Conservation (phyloP, 345 rosid species). For the Melaleuca quinquenervia region DNA sequence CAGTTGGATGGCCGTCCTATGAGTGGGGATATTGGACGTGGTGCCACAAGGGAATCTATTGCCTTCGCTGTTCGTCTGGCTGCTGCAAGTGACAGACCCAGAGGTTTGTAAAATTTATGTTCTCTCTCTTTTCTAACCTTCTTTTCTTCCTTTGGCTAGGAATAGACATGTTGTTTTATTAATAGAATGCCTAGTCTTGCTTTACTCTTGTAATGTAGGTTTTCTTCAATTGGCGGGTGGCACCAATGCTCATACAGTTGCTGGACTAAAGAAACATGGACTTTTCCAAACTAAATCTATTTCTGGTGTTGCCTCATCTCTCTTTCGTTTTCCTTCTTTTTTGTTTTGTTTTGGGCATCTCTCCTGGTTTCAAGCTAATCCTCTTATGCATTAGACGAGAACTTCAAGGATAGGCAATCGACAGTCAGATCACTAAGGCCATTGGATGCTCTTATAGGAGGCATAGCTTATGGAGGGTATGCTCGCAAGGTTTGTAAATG, state of each 20-base stretch:
- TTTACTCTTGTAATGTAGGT: constrained; percentile 13
- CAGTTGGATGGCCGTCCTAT: constrained; percentile 66
- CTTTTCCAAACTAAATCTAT: constrained; percentile 23
- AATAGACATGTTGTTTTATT: background rate
- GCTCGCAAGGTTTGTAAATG: constrained; percentile 35
- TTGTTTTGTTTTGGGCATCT: background rate
- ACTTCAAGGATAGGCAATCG: background rate
- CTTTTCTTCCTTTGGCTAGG: background rate
- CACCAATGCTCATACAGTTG: constrained; percentile 42
- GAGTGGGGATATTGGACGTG: constrained; percentile 65
- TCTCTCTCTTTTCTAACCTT: no score
- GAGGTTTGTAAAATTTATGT: constrained; percentile 11
- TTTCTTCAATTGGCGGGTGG: constrained; percentile 59
- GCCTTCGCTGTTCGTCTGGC: constrained; percentile 35
- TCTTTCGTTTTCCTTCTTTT: background rate
- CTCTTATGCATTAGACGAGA: background rate
- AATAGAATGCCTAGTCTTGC: background rate
- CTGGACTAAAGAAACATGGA: constrained; percentile 28
- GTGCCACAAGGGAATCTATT: constrained; percentile 44
- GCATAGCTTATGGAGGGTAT: constrained; percentile 52
- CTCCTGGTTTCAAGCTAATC: background rate
- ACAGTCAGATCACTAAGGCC: background rate
- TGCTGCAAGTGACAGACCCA: constrained; percentile 35
- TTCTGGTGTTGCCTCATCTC: constrained; percentile 3
- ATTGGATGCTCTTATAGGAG: constrained; percentile 21